Evolutionary conservation across 768 basidiomycete genomes (phyloP), one percentile per base, ranked within the genome.

Genomic region (Auricularia heimuer): DNA sequence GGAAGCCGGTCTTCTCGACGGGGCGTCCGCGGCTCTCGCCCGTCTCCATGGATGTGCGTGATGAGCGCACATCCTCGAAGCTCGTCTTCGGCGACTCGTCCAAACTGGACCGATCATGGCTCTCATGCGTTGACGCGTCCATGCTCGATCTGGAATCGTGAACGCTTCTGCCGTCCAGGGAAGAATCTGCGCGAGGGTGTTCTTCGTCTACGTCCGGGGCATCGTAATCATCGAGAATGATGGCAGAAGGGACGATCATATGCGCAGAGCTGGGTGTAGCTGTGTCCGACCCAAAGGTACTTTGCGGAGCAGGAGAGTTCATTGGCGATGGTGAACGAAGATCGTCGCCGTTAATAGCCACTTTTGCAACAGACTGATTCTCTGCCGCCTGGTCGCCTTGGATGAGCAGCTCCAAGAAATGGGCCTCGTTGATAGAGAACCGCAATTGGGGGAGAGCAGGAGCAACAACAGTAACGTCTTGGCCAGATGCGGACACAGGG

Each of bases 371-470:
- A 8, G 39, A 7, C 8, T 8, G 18, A 51, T 51, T 18, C 7
- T 21, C 21, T 18, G 11, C 10, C 2, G 18, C 29, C 29, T 29
- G 6, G 14, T 51, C 47, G 47, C 21, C 62, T 39, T 56, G 39
- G 62, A 47, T 68, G 21, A 75, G 65, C 61, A 75, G 69, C 35
- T 70, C 68, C 29, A 86, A 84, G 71, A 98, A 94, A 73, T 96
- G 94, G 0, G 85, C 79, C 58, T 86, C 83, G 65, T 85, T 89
- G 77, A 96, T 82, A 16, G 94, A 95, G 73, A 96, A 89, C n/a
- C 91, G 85, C 70, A 96, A 94, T 0, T 92, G 92, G 2, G 93
- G 93, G 35, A 94, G 78, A 3, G 92, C 90, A 45, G 94, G 93
- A 0, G 91, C 89, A 61, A 92, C 90, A 73, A 89, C 89, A 21